Conservation (phyloP, 164 flowering plant species). For the Akebia trifoliata region DNA sequence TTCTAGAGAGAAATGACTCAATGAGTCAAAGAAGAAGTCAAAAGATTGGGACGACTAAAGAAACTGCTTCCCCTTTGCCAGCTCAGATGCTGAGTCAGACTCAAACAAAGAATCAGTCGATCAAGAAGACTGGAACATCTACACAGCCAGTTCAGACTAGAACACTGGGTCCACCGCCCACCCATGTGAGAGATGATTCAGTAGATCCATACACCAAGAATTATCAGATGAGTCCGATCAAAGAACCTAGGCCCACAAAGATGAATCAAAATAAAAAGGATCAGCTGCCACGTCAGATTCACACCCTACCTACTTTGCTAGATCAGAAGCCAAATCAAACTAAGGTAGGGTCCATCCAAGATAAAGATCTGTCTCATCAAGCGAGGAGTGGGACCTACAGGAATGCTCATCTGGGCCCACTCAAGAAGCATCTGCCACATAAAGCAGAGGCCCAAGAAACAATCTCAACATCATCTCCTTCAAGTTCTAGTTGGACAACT, state of each 20-base stretch:
- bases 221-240: background rate
- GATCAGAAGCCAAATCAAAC: conserved; percentile 1
- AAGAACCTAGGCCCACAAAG: background rate
- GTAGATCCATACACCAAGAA: background rate
- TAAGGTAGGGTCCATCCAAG: background rate
- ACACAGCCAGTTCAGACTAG: conserved; percentile 1
- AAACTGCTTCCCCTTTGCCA: background rate
- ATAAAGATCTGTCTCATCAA: background rate
- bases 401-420: background rate
- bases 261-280: background rate
- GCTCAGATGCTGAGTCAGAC: conserved; percentile 7
- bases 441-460: conserved; percentile 6
- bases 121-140: background rate
- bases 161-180: background rate
- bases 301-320: conserved; percentile 8
- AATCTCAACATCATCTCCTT: conserved; percentile 17
- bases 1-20: background rate
- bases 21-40: background rate
- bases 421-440: conserved; percentile 1
- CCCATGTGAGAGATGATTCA: background rate
- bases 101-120: background rate
- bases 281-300: conserved; percentile 8
- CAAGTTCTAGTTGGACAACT: conserved; percentile 20
- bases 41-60: background rate
- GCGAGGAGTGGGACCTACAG: background rate